A percentile compares a stretch with the other conserved stretches of the same genome.
These are phyloP conservation scores for Royoungia palumana DNA, from an alignment of 768 basidiomycete species.

Conservation along the genomic window DNA sequence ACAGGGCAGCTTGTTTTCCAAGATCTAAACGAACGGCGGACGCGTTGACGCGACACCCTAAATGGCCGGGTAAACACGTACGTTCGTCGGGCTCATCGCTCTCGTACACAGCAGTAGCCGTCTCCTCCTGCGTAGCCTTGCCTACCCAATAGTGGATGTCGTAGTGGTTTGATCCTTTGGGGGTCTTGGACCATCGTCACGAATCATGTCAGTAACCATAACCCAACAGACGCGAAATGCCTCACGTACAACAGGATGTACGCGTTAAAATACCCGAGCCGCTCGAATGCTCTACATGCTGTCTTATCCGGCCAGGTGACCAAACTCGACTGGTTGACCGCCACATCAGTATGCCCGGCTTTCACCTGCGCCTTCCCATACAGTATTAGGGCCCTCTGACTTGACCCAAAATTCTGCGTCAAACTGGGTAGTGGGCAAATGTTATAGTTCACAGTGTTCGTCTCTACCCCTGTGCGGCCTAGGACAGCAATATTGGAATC, in stretches of 20 bases:
- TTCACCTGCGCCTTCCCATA: constrained; percentile 49
- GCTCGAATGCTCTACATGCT: constrained; percentile 23
- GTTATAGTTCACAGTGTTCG: not conserved
- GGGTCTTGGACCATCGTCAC: constrained; percentile 49
- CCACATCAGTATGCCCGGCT: constrained; percentile 52
- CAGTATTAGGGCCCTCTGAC: constrained; percentile 44
- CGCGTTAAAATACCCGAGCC: constrained; percentile 56
- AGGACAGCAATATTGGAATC: constrained; percentile 62
- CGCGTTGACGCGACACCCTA: not conserved
- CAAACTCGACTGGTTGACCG: constrained; percentile 55
- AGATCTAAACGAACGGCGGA: constrained; percentile 22
- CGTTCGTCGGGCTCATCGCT: constrained; percentile 66
- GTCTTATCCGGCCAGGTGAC: constrained; percentile 23
- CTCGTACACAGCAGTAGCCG: constrained; percentile 61
- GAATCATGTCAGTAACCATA: not conserved
- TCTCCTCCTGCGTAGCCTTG: constrained; percentile 59
- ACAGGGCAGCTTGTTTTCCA: constrained; percentile 54
- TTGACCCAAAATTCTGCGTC: constrained; percentile 52
- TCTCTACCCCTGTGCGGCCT: constrained; percentile 51
- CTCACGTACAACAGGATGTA: constrained; percentile 62
- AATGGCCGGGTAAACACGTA: constrained; percentile 27
- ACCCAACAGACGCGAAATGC: not conserved
- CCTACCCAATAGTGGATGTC: constrained; percentile 69
- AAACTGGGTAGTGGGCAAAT: constrained; percentile 3
- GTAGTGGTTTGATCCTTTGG: constrained; percentile 40